Base-by-base conservation (phyloP, 768 basidiomycete species). In the Leucosporidium creatinivorum region DNA sequence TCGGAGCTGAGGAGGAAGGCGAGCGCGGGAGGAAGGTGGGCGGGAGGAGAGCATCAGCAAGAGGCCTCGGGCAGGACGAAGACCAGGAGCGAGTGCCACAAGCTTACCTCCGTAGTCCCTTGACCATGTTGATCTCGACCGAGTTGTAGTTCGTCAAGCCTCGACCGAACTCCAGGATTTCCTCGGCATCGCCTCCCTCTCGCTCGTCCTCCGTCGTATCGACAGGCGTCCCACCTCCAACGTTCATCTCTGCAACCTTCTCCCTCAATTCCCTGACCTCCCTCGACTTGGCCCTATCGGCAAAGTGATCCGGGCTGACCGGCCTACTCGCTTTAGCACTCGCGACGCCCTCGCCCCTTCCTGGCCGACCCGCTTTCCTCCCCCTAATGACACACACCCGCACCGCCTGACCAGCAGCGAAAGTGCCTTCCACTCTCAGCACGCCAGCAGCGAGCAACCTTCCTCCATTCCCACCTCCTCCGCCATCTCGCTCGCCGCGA, bases 111-210 rank as follows among this genome's bases (percentile, higher is more conserved):
- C 93, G 90, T 73, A 91, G 75, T 0, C 96, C 93, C 76, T 89
- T 93, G 59, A 97, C 87, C 66, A 86, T 84, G 62, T 84, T 81
- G 69, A 98, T 93, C 79, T 98, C 93, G 51, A 85, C 87, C 57
- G 89, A 93, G 76, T 97, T 97, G 77, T 96, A 99, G 79, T 93
- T 96, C 19, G 92, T 91, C 61, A 97, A 81, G 1, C 96, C 96
- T 49, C 94, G 84, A 0, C 94, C 96, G 48, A 98, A 91, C 77
- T 97, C 94, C 52, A 89, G 80, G 31, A 90, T 81, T 73, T 94
- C 89, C 79, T 85, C 86, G 63, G 81, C 78, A 77, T 85, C 51
- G 17, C 12, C 26, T 13, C 19, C 36, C 52, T n/a, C 30, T 52
- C 17, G 0, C 36, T 50, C 28, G 17, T 70, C 61, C 58, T 33